Evolutionary conservation across 257 asterid species (phyloP), one percentile per base, ranked within the genome.

Genomic region (Salvia splendens): DNA sequence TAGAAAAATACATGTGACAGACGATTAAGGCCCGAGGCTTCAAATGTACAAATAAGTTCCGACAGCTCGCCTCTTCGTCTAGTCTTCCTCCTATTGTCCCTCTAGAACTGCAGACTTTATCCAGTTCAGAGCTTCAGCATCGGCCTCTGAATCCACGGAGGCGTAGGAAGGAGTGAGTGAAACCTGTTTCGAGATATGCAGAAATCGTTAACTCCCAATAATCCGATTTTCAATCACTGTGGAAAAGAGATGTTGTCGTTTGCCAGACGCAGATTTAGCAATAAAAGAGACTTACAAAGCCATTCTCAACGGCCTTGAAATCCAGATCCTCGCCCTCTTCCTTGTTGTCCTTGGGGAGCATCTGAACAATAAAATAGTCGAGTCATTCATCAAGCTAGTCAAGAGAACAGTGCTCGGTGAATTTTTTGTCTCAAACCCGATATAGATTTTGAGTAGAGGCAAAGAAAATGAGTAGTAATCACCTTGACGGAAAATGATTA

Each of bases 261-360:
- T 20, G 24, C 24, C 24, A 20, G 30, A 24, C 30, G 30, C 30
- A 24, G 12, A 53, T 24, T 53, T 28, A 4, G 40, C 61, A 54
- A 61, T 30, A 66, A 77, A 17, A 41, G 17, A 46, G 9, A 81
- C 97, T 85, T 77, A 94, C 99, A 76, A 82, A 94, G 65, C 95
- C 96, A 64, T 80, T 83, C 78, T 88, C 95, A 40, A 94, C 81
- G 3, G 95, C 97, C 84, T 80, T 83, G 63, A 81, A 88, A 77
- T 94, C 99, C 12, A 94, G 87, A 81, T 87, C 88, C 61, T 84
- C 93, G 0, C 79, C 95, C 9, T 73, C 91, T 70, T 85, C 92
- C 80, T 81, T 75, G 5, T 67, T 91, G 60, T 85, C 90, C 83
- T 85, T 88, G 80, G 84, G 83, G 63, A 79, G 81, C 84, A 93